These are phyloP conservation scores for Picea engelmannii DNA, from an alignment of 83 land plant species.

Conservation along the genomic window DNA sequence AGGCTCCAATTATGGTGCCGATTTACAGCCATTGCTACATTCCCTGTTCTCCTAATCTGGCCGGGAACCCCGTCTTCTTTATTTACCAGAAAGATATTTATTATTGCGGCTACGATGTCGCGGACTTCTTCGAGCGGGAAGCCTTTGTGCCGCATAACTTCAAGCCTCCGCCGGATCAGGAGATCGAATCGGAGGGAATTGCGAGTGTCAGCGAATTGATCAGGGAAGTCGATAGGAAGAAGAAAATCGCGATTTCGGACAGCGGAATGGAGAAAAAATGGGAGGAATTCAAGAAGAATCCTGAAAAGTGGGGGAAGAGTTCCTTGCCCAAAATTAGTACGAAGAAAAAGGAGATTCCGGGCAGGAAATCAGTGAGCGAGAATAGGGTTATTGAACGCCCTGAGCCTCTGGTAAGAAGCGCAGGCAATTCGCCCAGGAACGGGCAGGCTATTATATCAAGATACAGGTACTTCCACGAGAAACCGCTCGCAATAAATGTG, in stretches of 20 bases:
- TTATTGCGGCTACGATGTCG: conserved; percentile 47
- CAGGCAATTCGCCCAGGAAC: conserved; percentile 18
- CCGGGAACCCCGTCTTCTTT: conserved; percentile 60
- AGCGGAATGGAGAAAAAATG: not conserved
- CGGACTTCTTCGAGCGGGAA: conserved; percentile 54
- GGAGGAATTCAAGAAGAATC: conserved; percentile 14
- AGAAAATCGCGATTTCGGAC: not conserved
- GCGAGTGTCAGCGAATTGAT: not conserved
- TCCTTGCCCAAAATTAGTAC: conserved; percentile 2
- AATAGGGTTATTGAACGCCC: conserved; percentile 10
- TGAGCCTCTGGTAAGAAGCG: conserved; percentile 20
- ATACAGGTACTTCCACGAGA: conserved; percentile 26
- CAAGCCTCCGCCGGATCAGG: conserved; percentile 12
- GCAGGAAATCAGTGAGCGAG: conserved; percentile 17
- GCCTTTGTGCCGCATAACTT: conserved; percentile 30
- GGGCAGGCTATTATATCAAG: conserved; percentile 19
- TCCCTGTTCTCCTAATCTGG: conserved; percentile 35
- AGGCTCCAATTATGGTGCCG: conserved; percentile 45
- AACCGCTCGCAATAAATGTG: conserved; percentile 29
- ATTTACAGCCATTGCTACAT: conserved; percentile 60
- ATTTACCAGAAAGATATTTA: conserved; percentile 36
- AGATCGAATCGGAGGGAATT: conserved; percentile 4
- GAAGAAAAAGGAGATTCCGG: conserved; percentile 1
- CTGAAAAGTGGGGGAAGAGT: not conserved
- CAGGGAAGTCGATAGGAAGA: not conserved